Evolutionary conservation across 768 basidiomycete species (phyloP).

Genomic region (Candolleomyces eurysporus): DNA sequence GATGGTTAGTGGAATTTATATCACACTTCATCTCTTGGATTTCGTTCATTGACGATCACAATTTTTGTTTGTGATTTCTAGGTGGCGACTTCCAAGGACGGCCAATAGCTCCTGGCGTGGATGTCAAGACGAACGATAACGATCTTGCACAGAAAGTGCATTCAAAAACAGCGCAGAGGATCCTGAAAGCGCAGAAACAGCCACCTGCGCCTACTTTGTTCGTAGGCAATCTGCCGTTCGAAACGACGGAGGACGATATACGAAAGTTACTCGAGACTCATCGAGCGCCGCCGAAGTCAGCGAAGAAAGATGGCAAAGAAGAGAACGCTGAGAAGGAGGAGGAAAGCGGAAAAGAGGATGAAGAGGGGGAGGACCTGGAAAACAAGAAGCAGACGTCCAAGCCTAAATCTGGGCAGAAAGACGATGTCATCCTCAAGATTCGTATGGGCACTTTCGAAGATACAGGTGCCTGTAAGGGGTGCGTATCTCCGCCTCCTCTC

Average conservation of each 20-base stretch:
- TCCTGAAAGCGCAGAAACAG: slow-evolving; percentile 76
- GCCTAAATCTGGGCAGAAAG: slow-evolving; percentile 21
- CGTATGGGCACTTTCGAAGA: slow-evolving; percentile 97
- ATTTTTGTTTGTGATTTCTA: slow-evolving; percentile 26
- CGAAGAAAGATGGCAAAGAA: slow-evolving; percentile 23
- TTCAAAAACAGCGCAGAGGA: slow-evolving; percentile 75
- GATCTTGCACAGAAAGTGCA: slow-evolving; percentile 36
- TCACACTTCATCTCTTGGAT: background rate
- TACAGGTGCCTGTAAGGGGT: slow-evolving; percentile 95
- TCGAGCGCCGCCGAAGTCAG: slow-evolving; percentile 34
- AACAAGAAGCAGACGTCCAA: slow-evolving; percentile 23
- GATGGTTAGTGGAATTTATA: slow-evolving; percentile 55
- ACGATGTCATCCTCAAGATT: slow-evolving; percentile 31
- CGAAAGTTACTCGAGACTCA: slow-evolving; percentile 73
- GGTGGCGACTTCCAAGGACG: slow-evolving; percentile 75
- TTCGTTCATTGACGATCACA: background rate
- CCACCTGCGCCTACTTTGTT: slow-evolving; percentile 84
- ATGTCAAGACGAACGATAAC: slow-evolving; percentile 28
- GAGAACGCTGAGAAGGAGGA: slow-evolving; percentile 21
- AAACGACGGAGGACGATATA: slow-evolving; percentile 78
- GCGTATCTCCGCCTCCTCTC: slow-evolving; percentile 20
- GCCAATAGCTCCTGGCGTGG: slow-evolving; percentile 46
- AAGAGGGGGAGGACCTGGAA: slow-evolving; percentile 31
- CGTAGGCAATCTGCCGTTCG: slow-evolving; percentile 90
- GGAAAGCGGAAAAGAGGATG: slow-evolving; percentile 26